Evolutionary conservation across 1,139 yeast genomes (phyloP).

Genomic region (Candida tetrigidarum): DNA sequence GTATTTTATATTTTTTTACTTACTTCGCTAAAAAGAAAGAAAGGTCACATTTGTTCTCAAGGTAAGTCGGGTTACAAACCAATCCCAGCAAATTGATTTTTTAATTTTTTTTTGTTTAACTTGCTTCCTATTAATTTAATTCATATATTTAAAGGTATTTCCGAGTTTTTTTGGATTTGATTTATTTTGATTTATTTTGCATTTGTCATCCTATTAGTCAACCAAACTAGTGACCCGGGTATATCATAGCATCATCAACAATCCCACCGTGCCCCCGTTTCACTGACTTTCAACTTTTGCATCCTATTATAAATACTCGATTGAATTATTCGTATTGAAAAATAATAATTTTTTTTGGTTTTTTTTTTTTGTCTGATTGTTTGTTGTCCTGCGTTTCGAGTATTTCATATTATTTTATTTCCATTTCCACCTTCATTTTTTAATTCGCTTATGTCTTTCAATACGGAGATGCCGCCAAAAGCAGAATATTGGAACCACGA

Average conservation of each 20-base stretch:
- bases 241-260: not conserved
- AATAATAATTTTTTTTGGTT: not conserved
- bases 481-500: conserved; percentile 9
- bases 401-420: too few species aligned
- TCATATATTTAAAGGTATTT: not conserved
- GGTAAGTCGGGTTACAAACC: conserved; percentile 3
- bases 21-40: too few species aligned
- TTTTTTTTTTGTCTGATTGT: not conserved
- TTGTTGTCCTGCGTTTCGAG: too few species aligned
- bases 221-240: not conserved
- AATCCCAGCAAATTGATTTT: not conserved
- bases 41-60: not conserved
- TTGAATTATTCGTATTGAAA: not conserved
- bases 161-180: too few species aligned
- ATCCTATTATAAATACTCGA: not conserved
- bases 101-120: not conserved
- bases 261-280: not conserved
- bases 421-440: too few species aligned
- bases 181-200: too few species aligned
- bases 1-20: not conserved
- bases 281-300: not conserved
- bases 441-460: conserved; percentile 9
- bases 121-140: too few species aligned
- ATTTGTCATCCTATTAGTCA: not conserved
- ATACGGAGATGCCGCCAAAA: conserved; percentile 10